A percentile compares a stretch with the other conserved stretches of the same genome.
Conservation (phyloP, 371 early-diverging fungal species). For the Mucor racemosus region DNA sequence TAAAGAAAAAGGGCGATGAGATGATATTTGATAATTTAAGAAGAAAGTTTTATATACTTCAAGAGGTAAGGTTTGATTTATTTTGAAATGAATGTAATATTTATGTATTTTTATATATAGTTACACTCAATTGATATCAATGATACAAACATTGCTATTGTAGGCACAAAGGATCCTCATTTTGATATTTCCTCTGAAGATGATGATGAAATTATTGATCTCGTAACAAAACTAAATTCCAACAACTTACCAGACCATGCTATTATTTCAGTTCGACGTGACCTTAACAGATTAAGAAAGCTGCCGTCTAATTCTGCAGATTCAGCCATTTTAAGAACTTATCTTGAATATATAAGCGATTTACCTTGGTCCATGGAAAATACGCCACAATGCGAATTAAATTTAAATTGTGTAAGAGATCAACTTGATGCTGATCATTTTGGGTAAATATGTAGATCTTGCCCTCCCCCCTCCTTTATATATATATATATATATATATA, state of each 20-base stretch:
- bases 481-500: neutral
- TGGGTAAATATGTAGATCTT: conserved; percentile 46
- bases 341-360: conserved; percentile 77
- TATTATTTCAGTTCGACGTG: conserved; percentile 64
- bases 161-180: neutral
- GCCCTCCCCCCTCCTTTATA: too few species aligned
- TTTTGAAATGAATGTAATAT: too few species aligned
- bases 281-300: conserved; percentile 73
- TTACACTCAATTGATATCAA: conserved; percentile 5
- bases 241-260: conserved; percentile 70
- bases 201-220: conserved; percentile 70
- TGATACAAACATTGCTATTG: neutral
- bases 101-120: neutral
- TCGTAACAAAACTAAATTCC: conserved; percentile 56
- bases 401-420: conserved; percentile 63
- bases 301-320: conserved; percentile 78
- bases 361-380: conserved; percentile 72
- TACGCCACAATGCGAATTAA: conserved; percentile 40
- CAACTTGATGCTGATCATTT: conserved; percentile 83
- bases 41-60: conserved; percentile 77
- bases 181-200: conserved; percentile 33
- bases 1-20: conserved; percentile 17
- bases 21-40: conserved; percentile 65
- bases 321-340: conserved; percentile 77
- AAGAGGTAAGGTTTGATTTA: conserved; percentile 57